phyloP scores from a whole-genome alignment of 2,329 filamentous ascomycete species.

The Neofusicoccum kwambonambiense region DNA sequence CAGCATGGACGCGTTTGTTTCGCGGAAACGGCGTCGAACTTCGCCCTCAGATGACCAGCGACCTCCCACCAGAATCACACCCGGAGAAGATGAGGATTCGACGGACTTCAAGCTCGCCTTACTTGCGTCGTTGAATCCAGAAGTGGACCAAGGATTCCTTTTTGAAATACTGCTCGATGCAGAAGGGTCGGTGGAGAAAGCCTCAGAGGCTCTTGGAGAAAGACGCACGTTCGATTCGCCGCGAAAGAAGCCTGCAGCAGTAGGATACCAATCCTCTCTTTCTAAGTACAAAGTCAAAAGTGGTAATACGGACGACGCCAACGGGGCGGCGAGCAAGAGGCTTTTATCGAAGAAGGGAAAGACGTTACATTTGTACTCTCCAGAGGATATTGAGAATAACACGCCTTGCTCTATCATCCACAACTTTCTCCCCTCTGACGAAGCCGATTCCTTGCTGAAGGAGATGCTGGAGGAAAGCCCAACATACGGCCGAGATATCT shows the following conservation, averaged over 20 bases:
- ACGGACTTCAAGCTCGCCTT: conserved; percentile 89
- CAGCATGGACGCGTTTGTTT: conserved; percentile 40
- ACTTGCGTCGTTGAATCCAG: conserved; percentile 72
- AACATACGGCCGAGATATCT: conserved; percentile 68
- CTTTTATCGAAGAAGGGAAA: conserved; percentile 71
- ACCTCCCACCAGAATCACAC: background rate
- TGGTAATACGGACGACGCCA: background rate
- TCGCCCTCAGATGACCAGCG: conserved; percentile 18
- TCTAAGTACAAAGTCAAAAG: conserved; percentile 26
- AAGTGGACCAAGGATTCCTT: conserved; percentile 62
- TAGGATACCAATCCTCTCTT: conserved; percentile 47
- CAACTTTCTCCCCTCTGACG: conserved; percentile 73
- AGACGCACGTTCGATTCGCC: conserved; percentile 29
- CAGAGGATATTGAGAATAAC: conserved; percentile 74
- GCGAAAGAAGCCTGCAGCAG: conserved; percentile 30
- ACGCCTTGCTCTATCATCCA: conserved; percentile 92
- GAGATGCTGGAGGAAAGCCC: conserved; percentile 75
- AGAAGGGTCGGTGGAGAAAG: conserved; percentile 70
- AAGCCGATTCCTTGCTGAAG: conserved; percentile 70
- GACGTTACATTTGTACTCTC: conserved; percentile 80
- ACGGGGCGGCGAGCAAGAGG: conserved; percentile 30
- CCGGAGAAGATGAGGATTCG: conserved; percentile 60
- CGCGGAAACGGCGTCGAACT: conserved; percentile 34
- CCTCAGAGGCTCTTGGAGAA: conserved; percentile 55
- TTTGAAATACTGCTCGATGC: conserved; percentile 77